These are phyloP conservation scores for Lobosporangium transversale DNA, from an alignment of 192 early-diverging fungal species.

Conservation along the genomic window DNA sequence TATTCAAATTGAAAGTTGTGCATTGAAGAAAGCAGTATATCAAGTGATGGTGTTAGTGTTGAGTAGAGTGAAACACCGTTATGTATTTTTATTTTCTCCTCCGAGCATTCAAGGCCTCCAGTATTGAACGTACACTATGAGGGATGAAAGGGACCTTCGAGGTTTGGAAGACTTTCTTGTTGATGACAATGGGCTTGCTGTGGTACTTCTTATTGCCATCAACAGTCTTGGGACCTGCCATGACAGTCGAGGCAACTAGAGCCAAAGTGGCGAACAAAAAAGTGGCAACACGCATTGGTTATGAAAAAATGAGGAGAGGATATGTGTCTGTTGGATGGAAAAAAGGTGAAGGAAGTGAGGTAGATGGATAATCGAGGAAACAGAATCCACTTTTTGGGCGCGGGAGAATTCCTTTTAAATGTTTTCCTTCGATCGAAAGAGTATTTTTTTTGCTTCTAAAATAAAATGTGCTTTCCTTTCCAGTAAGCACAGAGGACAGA, in stretches of 20 bases:
- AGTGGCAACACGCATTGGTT: slow-evolving; percentile 11
- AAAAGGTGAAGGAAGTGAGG: neutral
- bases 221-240: slow-evolving; percentile 24
- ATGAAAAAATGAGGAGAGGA: neutral
- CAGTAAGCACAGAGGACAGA: neutral
- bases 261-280: slow-evolving; percentile 26
- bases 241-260: slow-evolving; percentile 27
- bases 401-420: neutral
- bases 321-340: neutral
- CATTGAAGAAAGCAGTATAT: too few species aligned
- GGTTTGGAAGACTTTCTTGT: slow-evolving; percentile 53
- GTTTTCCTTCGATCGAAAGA: too few species aligned
- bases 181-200: slow-evolving; percentile 37
- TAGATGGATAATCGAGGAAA: neutral
- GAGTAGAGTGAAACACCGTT: too few species aligned
- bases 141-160: slow-evolving; percentile 56
- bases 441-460: neutral
- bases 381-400: neutral
- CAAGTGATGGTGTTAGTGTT: too few species aligned
- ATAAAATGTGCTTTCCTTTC: neutral
- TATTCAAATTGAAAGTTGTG: neutral
- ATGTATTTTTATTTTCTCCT: neutral
- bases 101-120: neutral
- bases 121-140: slow-evolving; percentile 41
- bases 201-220: slow-evolving; percentile 17